Conservation (phyloP, 805 yeast species). For the Monosporozyma solicola region DNA sequence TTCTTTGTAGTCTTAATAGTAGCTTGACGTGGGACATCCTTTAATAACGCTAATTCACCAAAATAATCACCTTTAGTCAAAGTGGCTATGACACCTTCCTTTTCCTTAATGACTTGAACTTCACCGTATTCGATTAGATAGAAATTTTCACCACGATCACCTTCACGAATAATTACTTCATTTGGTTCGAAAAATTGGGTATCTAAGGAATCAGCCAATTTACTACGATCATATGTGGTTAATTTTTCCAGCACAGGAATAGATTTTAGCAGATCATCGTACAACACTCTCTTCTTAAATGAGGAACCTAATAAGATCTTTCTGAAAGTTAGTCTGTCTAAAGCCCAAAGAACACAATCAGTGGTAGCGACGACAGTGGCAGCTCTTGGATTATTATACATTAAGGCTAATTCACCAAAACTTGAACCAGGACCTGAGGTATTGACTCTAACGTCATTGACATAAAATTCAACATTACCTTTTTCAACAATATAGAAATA, state of each 20-base stretch:
- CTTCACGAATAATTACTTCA: slow-evolving; percentile 70
- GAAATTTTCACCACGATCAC: slow-evolving; percentile 73
- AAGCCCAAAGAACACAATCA: slow-evolving; percentile 77
- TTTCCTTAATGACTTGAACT: slow-evolving; percentile 60
- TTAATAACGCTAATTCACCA: slow-evolving; percentile 90
- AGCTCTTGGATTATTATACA: slow-evolving; percentile 97
- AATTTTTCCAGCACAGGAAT: slow-evolving; percentile 75
- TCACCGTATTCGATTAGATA: slow-evolving; percentile 72
- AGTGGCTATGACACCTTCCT: slow-evolving; percentile 50
- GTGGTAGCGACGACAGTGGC: slow-evolving; percentile 78
- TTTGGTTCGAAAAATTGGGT: slow-evolving; percentile 67
- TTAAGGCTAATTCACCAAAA: slow-evolving; percentile 93
- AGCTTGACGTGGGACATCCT: slow-evolving; percentile 91
- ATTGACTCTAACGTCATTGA: slow-evolving; percentile 55
- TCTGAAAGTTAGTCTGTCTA: slow-evolving; percentile 82
- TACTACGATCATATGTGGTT: slow-evolving; percentile 73
- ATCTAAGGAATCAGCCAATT: slow-evolving; percentile 89
- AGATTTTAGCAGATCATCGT: slow-evolving; percentile 78
- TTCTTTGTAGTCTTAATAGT: slow-evolving; percentile 69
- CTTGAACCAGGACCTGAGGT: slow-evolving; percentile 76
- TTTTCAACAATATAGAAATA: slow-evolving; percentile 13
- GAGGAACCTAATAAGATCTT: slow-evolving; percentile 84
- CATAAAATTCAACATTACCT: slow-evolving; percentile 76
- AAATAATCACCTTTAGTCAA: slow-evolving; percentile 83
- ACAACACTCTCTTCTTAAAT: slow-evolving; percentile 79